A percentile compares a stretch with the other conserved stretches of the same genome.
These are phyloP conservation scores for Mycena filopes DNA, from an alignment of 768 basidiomycete genomes.

Conservation along the genomic window DNA sequence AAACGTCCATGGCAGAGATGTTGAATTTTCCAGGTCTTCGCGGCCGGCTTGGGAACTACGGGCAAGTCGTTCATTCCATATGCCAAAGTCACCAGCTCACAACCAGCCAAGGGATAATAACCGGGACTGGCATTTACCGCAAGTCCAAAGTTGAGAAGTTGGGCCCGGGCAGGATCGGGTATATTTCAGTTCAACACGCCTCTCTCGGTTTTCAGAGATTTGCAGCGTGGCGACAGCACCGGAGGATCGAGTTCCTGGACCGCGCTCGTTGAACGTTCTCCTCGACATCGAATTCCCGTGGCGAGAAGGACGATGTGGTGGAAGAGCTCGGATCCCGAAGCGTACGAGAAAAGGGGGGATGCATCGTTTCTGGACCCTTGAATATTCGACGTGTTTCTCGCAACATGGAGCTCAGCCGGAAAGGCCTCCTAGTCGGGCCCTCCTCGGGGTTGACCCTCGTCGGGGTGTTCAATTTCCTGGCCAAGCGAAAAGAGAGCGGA, in stretches of 20 bases:
- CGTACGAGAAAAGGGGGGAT: not conserved
- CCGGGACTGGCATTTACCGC: not conserved
- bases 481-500: not conserved
- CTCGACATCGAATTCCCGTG: constrained; percentile 5
- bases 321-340: constrained; percentile 2
- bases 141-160: not conserved
- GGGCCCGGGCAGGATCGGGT: not conserved
- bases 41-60: not conserved
- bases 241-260: not conserved
- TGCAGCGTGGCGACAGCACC: not conserved
- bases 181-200: not conserved
- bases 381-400: not conserved
- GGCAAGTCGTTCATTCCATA: not conserved
- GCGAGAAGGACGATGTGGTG: not conserved
- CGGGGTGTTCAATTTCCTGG: not conserved
- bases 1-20: not conserved
- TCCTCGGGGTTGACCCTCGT: not conserved
- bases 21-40: not conserved
- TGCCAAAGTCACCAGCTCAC: not conserved
- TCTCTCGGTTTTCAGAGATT: not conserved
- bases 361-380: not conserved
- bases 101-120: not conserved
- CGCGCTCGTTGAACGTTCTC: not conserved
- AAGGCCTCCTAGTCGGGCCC: not conserved
- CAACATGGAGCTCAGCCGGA: not conserved